A percentile compares a stretch with the other conserved stretches of the same genome.
phyloP scores from a whole-genome alignment of 2,329 filamentous ascomycete species.

The Sporothrix curviconia region DNA sequence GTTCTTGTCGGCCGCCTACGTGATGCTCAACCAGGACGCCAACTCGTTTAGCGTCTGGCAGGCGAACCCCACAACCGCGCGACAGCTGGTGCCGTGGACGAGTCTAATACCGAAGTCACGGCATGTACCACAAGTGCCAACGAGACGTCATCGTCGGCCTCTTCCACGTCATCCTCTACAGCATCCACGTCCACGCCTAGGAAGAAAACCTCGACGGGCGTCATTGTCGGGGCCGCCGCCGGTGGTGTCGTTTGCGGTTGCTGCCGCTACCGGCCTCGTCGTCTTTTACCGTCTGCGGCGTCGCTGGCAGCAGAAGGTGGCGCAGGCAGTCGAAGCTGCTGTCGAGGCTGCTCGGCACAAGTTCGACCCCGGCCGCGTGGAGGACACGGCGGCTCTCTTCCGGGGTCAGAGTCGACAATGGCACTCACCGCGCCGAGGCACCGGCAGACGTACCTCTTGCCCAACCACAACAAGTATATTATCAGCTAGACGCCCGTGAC shows the following conservation, averaged over 20 bases:
- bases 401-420: neutral
- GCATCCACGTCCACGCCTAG: neutral
- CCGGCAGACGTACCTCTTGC: neutral
- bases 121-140: too few relatives aligned
- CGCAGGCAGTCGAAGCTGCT: neutral
- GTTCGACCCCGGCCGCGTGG: neutral
- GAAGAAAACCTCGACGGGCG: neutral
- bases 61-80: slow-evolving; percentile 10
- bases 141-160: too few relatives aligned
- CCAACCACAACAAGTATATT: too few relatives aligned
- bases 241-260: neutral
- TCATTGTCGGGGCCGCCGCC: neutral
- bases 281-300: neutral
- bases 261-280: neutral
- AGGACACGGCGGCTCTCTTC: too few relatives aligned
- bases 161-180: neutral
- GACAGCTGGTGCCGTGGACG: slow-evolving; percentile 16
- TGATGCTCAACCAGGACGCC: slow-evolving; percentile 26
- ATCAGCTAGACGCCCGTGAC: neutral
- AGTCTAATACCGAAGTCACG: neutral
- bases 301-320: neutral
- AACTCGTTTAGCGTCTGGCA: slow-evolving; percentile 21
- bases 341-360: neutral
- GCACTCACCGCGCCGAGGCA: neutral
- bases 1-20: slow-evolving; percentile 28